Conservation (phyloP, 345 rosid species). For the Ceriops tagal region DNA sequence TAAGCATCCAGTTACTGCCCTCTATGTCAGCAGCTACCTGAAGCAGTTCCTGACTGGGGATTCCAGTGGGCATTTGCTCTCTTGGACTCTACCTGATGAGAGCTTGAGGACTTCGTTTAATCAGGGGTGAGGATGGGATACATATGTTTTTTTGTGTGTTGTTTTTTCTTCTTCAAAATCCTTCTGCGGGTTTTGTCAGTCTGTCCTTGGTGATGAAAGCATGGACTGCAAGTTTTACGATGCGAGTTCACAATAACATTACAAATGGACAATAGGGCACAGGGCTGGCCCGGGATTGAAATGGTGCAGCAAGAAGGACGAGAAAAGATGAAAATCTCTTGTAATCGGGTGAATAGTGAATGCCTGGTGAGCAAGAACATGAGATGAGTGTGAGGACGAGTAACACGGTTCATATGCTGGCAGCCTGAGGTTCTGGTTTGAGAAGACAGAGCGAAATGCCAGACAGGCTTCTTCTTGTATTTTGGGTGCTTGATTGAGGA, state of each 20-base stretch:
- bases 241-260: conserved; percentile 6
- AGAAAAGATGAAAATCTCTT: neutral
- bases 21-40: conserved; percentile 67
- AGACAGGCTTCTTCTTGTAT: conserved; percentile 18
- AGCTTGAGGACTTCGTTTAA: conserved; percentile 57
- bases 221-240: conserved; percentile 2
- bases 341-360: conserved; percentile 6
- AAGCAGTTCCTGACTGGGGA: conserved; percentile 97
- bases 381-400: neutral
- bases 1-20: conserved; percentile 84
- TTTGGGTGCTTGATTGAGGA: conserved; percentile 11
- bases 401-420: neutral
- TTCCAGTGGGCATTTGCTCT: conserved; percentile 73
- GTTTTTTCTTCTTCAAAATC: conserved; percentile 12
- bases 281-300: conserved; percentile 34
- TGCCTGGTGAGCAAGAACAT: conserved; percentile 5
- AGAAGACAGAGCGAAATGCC: conserved; percentile 8
- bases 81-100: conserved; percentile 96
- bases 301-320: neutral
- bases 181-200: conserved; percentile 16
- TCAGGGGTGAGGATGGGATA: conserved; percentile 38
- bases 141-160: neutral
- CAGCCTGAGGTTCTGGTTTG: conserved; percentile 12
- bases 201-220: conserved; percentile 2
- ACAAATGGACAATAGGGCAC: conserved; percentile 15